Percentiles rank a stretch among this genome's conserved stretches.
These are phyloP conservation scores for Mimosa pudica DNA, from an alignment of 306 rosid genomes.

Conservation along the genomic window DNA sequence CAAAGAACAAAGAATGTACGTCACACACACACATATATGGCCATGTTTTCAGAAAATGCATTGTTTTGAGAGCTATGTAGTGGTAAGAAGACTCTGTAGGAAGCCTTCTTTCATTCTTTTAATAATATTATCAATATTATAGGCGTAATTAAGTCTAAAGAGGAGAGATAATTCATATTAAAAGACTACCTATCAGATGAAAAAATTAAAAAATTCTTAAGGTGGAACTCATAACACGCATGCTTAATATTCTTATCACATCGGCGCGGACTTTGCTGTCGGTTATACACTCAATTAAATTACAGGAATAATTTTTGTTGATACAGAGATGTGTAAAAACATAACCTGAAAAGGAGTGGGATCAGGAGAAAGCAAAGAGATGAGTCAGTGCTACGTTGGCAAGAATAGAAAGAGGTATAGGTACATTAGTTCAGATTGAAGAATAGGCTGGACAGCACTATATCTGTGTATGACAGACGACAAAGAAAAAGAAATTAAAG, in stretches of 20 bases:
- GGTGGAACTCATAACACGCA: not conserved
- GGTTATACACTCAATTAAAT: not conserved
- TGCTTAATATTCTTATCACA: not conserved
- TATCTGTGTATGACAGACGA: not conserved
- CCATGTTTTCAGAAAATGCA: not conserved
- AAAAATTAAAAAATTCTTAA: no score
- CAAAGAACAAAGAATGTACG: no score
- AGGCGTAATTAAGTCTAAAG: no score
- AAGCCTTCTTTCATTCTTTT: not conserved
- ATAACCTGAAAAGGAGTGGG: not conserved
- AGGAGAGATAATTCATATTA: not conserved
- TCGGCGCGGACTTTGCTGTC: not conserved
- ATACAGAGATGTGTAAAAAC: not conserved
- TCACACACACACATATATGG: not conserved
- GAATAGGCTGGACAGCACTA: constrained; percentile 34
- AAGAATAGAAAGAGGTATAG: not conserved
- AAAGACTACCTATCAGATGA: not conserved
- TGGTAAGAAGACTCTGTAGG: not conserved
- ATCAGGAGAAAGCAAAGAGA: not conserved
- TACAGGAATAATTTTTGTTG: not conserved
- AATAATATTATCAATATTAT: not conserved
- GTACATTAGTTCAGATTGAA: constrained; percentile 5
- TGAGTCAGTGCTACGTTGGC: not conserved
- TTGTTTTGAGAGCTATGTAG: no score
- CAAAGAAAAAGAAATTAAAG: not conserved